Conservation (phyloP, 1,284 basidiomycete species). For the Calocybe gambosa region DNA sequence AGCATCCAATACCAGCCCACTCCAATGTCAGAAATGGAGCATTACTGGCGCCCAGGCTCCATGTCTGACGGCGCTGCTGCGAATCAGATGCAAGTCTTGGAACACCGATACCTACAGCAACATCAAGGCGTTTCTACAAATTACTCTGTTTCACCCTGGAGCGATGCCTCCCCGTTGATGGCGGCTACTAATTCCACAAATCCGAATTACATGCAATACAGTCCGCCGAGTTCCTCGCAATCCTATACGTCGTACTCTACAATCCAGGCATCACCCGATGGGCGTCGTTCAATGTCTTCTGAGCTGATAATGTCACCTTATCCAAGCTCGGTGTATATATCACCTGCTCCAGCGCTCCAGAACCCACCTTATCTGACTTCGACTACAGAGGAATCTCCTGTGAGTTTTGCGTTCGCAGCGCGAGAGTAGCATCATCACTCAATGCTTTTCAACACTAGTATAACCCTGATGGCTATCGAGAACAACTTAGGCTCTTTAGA, state of each 20-base stretch:
- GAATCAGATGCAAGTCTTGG: conserved; percentile 2
- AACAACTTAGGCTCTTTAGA: conserved; percentile 38
- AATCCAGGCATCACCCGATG: conserved; percentile 2
- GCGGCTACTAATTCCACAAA: not conserved
- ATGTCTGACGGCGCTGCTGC: not conserved
- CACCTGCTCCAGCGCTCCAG: conserved; percentile 7
- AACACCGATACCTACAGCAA: conserved; percentile 6
- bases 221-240: conserved; percentile 7
- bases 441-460: not conserved
- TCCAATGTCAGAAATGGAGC: conserved; percentile 1
- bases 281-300: conserved; percentile 11
- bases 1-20: conserved; percentile 5
- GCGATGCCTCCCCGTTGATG: not conserved
- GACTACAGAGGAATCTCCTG: not conserved
- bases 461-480: conserved; percentile 24
- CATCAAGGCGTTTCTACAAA: not conserved
- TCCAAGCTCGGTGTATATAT: conserved; percentile 9
- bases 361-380: not conserved
- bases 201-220: conserved; percentile 6
- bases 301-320: conserved; percentile 10
- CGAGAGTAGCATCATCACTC: not conserved
- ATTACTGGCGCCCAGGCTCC: conserved; percentile 6
- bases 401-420: not conserved
- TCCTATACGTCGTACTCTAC: conserved; percentile 5
- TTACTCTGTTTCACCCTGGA: conserved; percentile 7